A percentile compares a stretch with the other conserved stretches of the same genome.
phyloP scores from a whole-genome alignment of 176 grass and related monocot species.

The Carex myosuroides region DNA sequence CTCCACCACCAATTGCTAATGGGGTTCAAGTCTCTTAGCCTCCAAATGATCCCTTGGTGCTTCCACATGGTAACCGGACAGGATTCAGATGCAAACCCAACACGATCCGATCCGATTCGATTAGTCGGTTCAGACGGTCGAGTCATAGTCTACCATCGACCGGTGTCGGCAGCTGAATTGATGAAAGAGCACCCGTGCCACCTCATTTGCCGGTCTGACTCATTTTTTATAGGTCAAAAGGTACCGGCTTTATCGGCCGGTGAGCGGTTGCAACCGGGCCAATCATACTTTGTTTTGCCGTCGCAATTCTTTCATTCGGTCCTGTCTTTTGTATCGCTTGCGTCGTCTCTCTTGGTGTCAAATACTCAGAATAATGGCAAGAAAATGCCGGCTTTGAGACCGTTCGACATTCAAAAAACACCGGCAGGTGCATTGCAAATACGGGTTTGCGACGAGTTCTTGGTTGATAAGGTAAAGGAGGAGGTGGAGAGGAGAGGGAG shows the following conservation, averaged over 20 bases:
- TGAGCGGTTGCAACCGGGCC: constrained; percentile 51
- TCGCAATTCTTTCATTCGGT: constrained; percentile 85
- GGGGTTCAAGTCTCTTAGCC: constrained; percentile 56
- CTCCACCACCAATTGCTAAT: constrained; percentile 27
- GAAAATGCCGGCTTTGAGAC: constrained; percentile 20
- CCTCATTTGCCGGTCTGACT: constrained; percentile 83
- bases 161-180: constrained; percentile 64
- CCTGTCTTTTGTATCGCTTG: constrained; percentile 81
- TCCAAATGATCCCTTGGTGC: constrained; percentile 50
- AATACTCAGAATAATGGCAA: neutral
- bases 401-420: constrained; percentile 73
- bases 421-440: constrained; percentile 59
- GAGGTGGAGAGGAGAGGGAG: neutral
- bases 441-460: constrained; percentile 68
- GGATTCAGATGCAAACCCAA: neutral
- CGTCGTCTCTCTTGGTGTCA: constrained; percentile 39
- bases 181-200: constrained; percentile 72
- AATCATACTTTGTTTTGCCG: constrained; percentile 80
- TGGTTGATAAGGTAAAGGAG: constrained; percentile 16
- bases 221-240: constrained; percentile 76
- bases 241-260: constrained; percentile 46
- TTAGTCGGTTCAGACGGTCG: constrained; percentile 54
- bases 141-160: constrained; percentile 41
- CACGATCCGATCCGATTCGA: constrained; percentile 7
- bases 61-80: constrained; percentile 31